A percentile compares a stretch with the other conserved stretches of the same genome.
phyloP scores from a whole-genome alignment of 345 rosid genomes.

The Euphorbia tirucalli region DNA sequence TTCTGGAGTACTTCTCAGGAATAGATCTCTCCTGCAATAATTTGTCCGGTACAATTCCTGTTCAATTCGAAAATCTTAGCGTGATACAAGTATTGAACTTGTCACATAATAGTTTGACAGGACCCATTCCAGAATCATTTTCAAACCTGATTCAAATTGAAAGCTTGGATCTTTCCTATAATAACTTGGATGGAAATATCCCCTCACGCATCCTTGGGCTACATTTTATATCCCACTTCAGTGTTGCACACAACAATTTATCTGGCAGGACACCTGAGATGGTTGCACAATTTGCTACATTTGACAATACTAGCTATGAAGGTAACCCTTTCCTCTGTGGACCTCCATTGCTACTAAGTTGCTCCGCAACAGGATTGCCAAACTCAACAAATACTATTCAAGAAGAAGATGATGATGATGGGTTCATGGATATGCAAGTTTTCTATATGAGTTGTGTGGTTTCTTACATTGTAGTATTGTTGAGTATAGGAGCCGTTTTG shows the following conservation, averaged over 20 bases:
- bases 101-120: background rate
- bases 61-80: background rate
- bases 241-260: background rate
- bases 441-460: slow-evolving; percentile 5
- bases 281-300: background rate
- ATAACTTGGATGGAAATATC: background rate
- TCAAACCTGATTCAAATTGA: background rate
- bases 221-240: background rate
- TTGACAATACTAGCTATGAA: background rate
- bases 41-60: background rate
- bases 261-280: background rate
- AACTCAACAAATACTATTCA: background rate
- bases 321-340: slow-evolving; percentile 22
- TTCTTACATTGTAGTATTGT: background rate
- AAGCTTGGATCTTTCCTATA: background rate
- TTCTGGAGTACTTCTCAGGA: background rate
- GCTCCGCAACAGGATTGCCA: background rate
- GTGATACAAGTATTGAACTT: background rate
- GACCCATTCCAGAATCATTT: background rate
- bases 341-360: slow-evolving; percentile 6
- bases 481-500: slow-evolving; percentile 2
- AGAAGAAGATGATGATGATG: background rate
- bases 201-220: background rate
- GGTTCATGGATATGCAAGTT: slow-evolving; percentile 12
- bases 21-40: background rate